phyloP scores from a whole-genome alignment of 352 stramenopile species.

The Stramenopiles sp. region DNA sequence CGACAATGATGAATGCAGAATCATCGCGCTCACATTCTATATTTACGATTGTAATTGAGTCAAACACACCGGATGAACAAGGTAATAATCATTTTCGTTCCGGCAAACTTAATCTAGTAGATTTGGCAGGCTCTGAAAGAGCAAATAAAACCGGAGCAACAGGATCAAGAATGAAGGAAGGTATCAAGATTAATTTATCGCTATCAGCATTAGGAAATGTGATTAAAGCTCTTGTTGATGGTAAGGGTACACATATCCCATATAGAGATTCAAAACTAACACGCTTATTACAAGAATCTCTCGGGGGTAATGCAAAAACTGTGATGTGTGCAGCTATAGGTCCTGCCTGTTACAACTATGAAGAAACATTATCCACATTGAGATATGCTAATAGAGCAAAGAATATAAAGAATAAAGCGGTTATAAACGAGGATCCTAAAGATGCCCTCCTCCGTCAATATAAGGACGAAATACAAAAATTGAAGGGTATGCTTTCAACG shows the following conservation, averaged over 20 bases:
- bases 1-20: slow-evolving; percentile 81
- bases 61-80: slow-evolving; percentile 19
- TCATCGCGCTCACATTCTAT: slow-evolving; percentile 77
- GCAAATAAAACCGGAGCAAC: slow-evolving; percentile 24
- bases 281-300: slow-evolving; percentile 56
- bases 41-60: slow-evolving; percentile 63
- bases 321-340: slow-evolving; percentile 77
- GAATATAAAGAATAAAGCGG: slow-evolving; percentile 87
- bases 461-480: slow-evolving; percentile 41
- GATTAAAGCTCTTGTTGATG: slow-evolving; percentile 19
- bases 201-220: slow-evolving; percentile 25
- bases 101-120: slow-evolving; percentile 21
- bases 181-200: slow-evolving; percentile 24
- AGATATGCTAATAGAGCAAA: slow-evolving; percentile 79
- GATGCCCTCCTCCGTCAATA: slow-evolving; percentile 49
- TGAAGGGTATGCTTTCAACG: slow-evolving; percentile 34
- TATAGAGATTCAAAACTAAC: slow-evolving; percentile 91
- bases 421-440: slow-evolving; percentile 75
- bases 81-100: slow-evolving; percentile 16
- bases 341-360: slow-evolving; percentile 70
- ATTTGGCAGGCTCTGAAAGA: slow-evolving; percentile 21
- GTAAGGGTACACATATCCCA: slow-evolving; percentile 36
- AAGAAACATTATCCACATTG: slow-evolving; percentile 73
- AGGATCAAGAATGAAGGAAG: slow-evolving; percentile 22
- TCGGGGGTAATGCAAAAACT: slow-evolving; percentile 82